Evolutionary conservation across 805 yeast genomes (phyloP), one percentile per base, ranked within the genome.

Genomic region (Ogataea pini): DNA sequence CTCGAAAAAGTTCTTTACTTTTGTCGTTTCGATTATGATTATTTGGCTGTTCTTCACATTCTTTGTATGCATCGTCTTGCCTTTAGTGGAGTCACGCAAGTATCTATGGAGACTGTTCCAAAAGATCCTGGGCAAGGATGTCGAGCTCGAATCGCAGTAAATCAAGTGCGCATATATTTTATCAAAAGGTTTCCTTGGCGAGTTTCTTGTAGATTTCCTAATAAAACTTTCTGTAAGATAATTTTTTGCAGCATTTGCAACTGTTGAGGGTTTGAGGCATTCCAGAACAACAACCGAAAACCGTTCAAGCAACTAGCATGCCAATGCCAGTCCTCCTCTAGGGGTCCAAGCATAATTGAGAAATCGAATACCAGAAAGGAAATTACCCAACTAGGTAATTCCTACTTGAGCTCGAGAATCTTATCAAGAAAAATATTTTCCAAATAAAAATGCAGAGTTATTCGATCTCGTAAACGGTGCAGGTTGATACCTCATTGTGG

Each of bases 21-120:
- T 63, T 17, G 63, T 63, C 8, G 66, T 71, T 18, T 22, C 46
- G 13, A 32, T 42, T 7, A 34, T 42, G 18, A 48, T 68, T 22
- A 54, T 71, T 20, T 70, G 73, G 72, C 56, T 65, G 7, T 70
- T 67, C 51, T 44, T 56, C 27, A 62, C 73, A 0, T 42, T 51
- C 4, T 60, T 60, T 38, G 62, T 69, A 48, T 76, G 73, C 40
- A 60, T 73, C 3, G 39, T 76, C 10, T 71, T 68, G 17, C 80
- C 80, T 16, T 17, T 42, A 22, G 4, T 33, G 7, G 40, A 42
- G 33, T 42, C 46, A 2, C 18, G 46, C 3, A 25, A 2, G 12
- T 42, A 42, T 24, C 17, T 42, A 3, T 42, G 40, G 34, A 33
- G 34, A 27, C 29, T 42, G 14, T 6, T 25, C 3, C 22, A 17